phyloP scores from a whole-genome alignment of 169 alveolate genomes.

The Babesia ovata region DNA sequence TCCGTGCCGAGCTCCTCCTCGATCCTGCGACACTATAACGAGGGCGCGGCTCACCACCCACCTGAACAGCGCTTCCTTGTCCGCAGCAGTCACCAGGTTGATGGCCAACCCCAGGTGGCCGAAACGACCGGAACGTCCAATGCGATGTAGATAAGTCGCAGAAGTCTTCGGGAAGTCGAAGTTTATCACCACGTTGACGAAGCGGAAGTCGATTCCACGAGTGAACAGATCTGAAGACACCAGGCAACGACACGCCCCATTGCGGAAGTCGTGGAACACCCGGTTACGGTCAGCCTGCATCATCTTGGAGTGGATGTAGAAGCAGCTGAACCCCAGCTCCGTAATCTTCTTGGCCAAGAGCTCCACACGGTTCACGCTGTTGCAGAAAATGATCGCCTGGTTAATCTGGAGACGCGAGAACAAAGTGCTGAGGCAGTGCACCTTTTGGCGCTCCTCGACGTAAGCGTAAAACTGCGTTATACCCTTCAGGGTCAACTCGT shows the following conservation, averaged over 20 bases:
- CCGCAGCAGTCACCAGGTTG: constrained; percentile 93
- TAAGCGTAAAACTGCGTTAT: constrained; percentile 98
- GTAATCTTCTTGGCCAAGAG: constrained; percentile 98
- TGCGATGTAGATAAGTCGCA: constrained; percentile 95
- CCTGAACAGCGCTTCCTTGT: constrained; percentile 80
- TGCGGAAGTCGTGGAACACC: constrained; percentile 97
- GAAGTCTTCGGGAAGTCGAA: constrained; percentile 97
- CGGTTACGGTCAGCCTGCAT: constrained; percentile 93
- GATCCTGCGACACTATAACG: constrained; percentile 79
- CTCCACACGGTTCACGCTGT: constrained; percentile 98
- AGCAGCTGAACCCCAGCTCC: constrained; percentile 97
- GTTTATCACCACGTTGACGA: constrained; percentile 98
- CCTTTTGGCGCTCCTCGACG: constrained; percentile 97
- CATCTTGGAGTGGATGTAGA: constrained; percentile 98
- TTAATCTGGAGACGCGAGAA: constrained; percentile 93
- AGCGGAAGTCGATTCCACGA: constrained; percentile 97
- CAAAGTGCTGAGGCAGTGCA: constrained; percentile 96
- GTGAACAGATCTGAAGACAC: constrained; percentile 96
- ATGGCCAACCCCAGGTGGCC: constrained; percentile 98
- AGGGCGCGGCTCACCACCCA: constrained; percentile 71
- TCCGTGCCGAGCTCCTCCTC: constrained; percentile 97
- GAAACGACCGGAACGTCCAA: constrained; percentile 98
- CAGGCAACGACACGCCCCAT: constrained; percentile 94
- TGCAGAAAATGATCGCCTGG: constrained; percentile 98
- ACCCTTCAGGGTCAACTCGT: constrained; percentile 97